Conservation (phyloP, 2,329 filamentous ascomycete genomes). For the Dendryphion nanum region DNA sequence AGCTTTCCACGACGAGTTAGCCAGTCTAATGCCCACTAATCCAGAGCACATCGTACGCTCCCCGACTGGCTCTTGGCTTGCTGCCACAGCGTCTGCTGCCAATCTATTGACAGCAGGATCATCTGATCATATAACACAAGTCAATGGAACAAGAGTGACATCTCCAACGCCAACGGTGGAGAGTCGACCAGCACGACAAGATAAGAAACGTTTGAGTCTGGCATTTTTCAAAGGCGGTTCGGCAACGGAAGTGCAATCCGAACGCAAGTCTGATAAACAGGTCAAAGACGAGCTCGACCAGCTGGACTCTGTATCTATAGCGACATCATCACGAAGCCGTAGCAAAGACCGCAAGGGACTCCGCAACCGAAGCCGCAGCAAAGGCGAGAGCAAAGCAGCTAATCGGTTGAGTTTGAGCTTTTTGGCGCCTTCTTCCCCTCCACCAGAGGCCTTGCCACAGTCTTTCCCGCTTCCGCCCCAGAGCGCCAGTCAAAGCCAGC, state of each 20-base stretch:
- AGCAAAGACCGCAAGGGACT: conserved; percentile 1
- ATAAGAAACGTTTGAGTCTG: conserved; percentile 41
- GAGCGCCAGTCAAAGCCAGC: neutral
- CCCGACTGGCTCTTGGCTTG: conserved; percentile 35
- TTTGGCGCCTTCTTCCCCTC: conserved; percentile 24
- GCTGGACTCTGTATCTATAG: conserved; percentile 19
- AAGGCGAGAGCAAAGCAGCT: conserved; percentile 25
- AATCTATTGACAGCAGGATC: conserved; percentile 20
- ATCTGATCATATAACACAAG: conserved; percentile 9
- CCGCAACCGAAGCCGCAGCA: conserved; percentile 29
- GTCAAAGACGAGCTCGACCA: conserved; percentile 13
- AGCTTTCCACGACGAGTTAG: conserved; percentile 45
- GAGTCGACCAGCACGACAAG: conserved; percentile 27
- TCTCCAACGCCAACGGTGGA: conserved; percentile 22
- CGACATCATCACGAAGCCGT: conserved; percentile 11
- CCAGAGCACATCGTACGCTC: conserved; percentile 27
- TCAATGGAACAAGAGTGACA: conserved; percentile 23
- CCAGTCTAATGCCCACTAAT: conserved; percentile 37
- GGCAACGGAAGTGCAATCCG: conserved; percentile 17
- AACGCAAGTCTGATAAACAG: conserved; percentile 18
- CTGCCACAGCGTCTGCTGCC: conserved; percentile 21
- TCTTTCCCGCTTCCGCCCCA: conserved; percentile 10
- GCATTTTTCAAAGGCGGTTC: conserved; percentile 39
- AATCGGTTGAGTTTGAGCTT: conserved; percentile 31
- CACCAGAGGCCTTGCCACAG: conserved; percentile 28